These are phyloP conservation scores for Leccinellum rugosiceps DNA, from an alignment of 768 basidiomycete species.

Conservation along the genomic window DNA sequence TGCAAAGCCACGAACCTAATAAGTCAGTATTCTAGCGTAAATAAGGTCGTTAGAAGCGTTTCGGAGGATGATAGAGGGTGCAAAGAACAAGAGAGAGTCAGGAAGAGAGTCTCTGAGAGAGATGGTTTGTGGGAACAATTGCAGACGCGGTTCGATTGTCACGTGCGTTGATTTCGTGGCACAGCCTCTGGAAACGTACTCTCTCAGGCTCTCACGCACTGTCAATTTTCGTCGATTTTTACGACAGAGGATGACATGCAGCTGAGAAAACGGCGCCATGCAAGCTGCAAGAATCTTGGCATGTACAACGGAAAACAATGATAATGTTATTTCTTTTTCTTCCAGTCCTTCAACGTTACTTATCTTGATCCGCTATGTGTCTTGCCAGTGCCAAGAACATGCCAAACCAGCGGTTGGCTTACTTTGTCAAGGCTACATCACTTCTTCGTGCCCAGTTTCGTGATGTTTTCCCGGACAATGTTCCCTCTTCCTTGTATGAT, in stretches of 20 bases:
- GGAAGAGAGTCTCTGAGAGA: constrained; percentile 6
- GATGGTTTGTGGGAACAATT: constrained; percentile 15
- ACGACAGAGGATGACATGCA: background rate
- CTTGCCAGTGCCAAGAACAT: background rate
- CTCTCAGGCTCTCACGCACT: too few species aligned
- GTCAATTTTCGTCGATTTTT: too few species aligned
- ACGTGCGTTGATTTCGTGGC: constrained; percentile 31
- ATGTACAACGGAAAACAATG: background rate
- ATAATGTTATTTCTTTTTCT: background rate
- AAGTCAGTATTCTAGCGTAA: constrained; percentile 11
- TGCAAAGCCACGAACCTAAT: constrained; percentile 10
- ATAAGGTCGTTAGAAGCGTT: constrained; percentile 15
- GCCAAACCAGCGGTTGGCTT: background rate
- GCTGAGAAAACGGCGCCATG: background rate
- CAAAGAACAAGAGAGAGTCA: background rate
- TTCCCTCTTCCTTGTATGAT: constrained; percentile 15
- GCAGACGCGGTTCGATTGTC: constrained; percentile 32
- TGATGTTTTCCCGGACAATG: constrained; percentile 23
- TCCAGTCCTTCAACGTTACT: background rate
- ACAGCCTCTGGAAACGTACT: background rate
- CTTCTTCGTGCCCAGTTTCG: constrained; percentile 15
- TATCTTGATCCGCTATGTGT: background rate
- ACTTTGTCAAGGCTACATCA: background rate
- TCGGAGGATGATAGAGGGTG: constrained; percentile 7
- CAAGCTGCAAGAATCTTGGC: background rate